These are phyloP conservation scores for Colletotrichum magnum DNA, from an alignment of 2,329 filamentous ascomycete genomes.

Conservation along the genomic window DNA sequence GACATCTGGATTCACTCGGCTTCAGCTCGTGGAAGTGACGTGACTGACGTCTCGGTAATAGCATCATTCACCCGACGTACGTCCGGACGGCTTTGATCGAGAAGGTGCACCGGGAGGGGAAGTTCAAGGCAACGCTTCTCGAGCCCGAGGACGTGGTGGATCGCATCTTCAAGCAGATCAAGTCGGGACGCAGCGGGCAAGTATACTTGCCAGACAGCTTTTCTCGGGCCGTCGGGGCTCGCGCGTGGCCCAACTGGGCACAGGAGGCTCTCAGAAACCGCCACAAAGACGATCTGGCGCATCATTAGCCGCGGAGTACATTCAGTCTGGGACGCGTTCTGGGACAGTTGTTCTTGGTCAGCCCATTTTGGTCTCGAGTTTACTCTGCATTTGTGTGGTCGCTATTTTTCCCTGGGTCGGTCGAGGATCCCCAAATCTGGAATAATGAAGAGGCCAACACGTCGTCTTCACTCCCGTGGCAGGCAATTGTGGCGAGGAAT, in stretches of 20 bases:
- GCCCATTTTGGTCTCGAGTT: too few species aligned
- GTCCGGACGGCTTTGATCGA: constrained; percentile 29
- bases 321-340: too few species aligned
- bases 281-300: constrained; percentile 3
- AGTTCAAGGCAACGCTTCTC: constrained; percentile 23
- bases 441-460: too few species aligned
- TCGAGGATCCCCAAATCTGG: too few species aligned
- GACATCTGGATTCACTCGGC: neutral
- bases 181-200: constrained; percentile 32
- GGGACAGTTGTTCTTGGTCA: too few species aligned
- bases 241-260: constrained; percentile 16
- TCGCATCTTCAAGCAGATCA: constrained; percentile 26
- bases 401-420: too few species aligned
- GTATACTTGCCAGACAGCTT: constrained; percentile 19
- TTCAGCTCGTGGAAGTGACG: too few species aligned
- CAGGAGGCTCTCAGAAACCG: constrained; percentile 11
- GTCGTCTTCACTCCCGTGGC: too few species aligned
- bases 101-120: constrained; percentile 9
- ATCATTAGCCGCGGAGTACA: too few species aligned
- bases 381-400: too few species aligned
- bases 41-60: neutral
- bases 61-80: constrained; percentile 26
- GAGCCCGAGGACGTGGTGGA: constrained; percentile 29
- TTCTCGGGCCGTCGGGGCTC: neutral
- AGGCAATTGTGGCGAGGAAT: too few species aligned